Conservation (phyloP, 179 eudicot genomes). For the Corrigiola litoralis region DNA sequence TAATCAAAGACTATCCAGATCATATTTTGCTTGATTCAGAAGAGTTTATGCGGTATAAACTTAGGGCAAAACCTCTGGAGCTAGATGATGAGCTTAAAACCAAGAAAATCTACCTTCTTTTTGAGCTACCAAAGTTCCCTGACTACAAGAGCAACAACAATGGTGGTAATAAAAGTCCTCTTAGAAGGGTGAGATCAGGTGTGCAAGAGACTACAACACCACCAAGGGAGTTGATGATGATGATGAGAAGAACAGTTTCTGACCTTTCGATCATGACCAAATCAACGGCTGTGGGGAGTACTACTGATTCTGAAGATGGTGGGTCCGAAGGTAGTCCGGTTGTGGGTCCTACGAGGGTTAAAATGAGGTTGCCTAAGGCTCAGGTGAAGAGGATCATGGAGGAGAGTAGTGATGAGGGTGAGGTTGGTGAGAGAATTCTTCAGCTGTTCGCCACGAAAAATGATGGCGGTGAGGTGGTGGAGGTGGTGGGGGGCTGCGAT, state of each 20-base stretch:
- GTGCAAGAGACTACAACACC: conserved; percentile 18
- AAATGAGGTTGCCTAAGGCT: conserved; percentile 51
- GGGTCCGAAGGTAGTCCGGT: not conserved
- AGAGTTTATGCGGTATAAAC: conserved; percentile 37
- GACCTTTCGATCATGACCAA: conserved; percentile 23
- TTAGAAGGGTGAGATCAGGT: conserved; percentile 31
- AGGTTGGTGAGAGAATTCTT: conserved; percentile 46
- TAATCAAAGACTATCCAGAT: conserved; percentile 51
- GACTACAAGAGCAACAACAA: not conserved
- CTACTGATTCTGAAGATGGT: not conserved
- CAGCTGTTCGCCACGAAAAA: conserved; percentile 22
- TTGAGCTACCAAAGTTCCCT: conserved; percentile 50
- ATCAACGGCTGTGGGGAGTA: conserved; percentile 2
- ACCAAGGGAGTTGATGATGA: conserved; percentile 3
- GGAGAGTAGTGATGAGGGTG: conserved; percentile 52
- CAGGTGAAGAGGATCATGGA: conserved; percentile 43
- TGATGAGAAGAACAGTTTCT: conserved; percentile 31
- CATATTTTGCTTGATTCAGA: conserved; percentile 58
- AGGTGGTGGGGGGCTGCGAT: not conserved
- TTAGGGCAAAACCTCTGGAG: conserved; percentile 56
- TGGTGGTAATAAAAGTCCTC: conserved; percentile 11
- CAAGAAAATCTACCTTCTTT: conserved; percentile 58
- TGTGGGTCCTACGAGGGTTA: conserved; percentile 40
- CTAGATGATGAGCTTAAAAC: conserved; percentile 37
- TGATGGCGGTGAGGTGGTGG: conserved; percentile 1